phyloP scores from a whole-genome alignment of 257 asterid species.

The Orobanche coerulescens region DNA sequence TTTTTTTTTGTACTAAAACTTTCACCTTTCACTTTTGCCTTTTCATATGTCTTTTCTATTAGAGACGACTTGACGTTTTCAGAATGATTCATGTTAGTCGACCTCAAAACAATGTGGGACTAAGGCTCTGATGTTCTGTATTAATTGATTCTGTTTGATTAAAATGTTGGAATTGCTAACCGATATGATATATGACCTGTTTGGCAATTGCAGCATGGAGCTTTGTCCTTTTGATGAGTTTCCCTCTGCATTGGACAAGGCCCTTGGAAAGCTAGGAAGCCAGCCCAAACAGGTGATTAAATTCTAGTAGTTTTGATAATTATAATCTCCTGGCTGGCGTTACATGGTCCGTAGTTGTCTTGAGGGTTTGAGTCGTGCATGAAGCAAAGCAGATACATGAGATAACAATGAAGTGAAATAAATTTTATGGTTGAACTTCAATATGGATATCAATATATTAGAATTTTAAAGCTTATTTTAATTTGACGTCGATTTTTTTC shows the following conservation, averaged over 20 bases:
- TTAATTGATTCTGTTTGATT: neutral
- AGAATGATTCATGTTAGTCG: too few species aligned
- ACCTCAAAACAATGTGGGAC: too few species aligned
- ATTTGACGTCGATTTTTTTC: too few species aligned
- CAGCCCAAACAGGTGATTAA: slow-evolving; percentile 86
- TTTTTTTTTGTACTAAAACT: neutral
- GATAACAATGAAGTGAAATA: too few species aligned
- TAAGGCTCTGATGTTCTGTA: too few species aligned
- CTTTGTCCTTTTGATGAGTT: slow-evolving; percentile 60
- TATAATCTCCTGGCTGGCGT: too few species aligned
- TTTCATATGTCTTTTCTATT: too few species aligned
- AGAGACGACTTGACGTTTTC: too few species aligned
- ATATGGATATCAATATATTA: too few species aligned
- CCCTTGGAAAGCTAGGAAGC: slow-evolving; percentile 85
- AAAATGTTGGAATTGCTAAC: neutral
- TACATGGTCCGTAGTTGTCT: neutral
- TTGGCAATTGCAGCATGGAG: slow-evolving; percentile 63
- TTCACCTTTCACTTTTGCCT: too few species aligned
- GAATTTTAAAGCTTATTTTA: too few species aligned
- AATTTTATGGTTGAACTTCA: too few species aligned
- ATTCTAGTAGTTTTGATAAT: slow-evolving; percentile 36
- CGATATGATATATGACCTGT: neutral
- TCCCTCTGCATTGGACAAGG: slow-evolving; percentile 57
- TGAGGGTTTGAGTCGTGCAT: neutral
- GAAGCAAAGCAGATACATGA: neutral